Evolutionary conservation across 345 rosid species (phyloP).

Genomic region (Conringia planisiliqua): DNA sequence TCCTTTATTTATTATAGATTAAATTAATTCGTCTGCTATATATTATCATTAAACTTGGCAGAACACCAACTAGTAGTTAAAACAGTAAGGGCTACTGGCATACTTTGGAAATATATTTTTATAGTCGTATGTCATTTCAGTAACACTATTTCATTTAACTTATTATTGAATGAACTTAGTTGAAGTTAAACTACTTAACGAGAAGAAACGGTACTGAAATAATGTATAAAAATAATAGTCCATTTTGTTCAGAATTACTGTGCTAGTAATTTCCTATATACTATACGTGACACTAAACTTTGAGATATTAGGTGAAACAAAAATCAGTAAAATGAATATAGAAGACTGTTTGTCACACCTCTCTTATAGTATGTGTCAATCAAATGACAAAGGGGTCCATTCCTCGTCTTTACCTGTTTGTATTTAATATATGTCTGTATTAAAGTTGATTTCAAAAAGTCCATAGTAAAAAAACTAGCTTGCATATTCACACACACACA

Average conservation of each 20-base stretch:
- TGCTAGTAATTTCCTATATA: neutral
- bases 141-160: conserved; percentile 6
- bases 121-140: neutral
- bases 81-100: neutral
- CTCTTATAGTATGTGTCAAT: conserved; percentile 34
- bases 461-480: neutral
- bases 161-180: neutral
- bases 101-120: neutral
- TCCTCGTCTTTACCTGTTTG: conserved; percentile 27
- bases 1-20: too few relatives aligned
- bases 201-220: conserved; percentile 13
- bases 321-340: conserved; percentile 15
- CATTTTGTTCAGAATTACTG: conserved; percentile 18
- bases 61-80: neutral
- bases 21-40: neutral
- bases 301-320: conserved; percentile 24
- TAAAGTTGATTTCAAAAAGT: neutral
- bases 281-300: conserved; percentile 14
- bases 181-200: neutral
- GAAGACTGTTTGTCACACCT: conserved; percentile 30
- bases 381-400: conserved; percentile 29
- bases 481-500: neutral
- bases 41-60: neutral
- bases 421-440: conserved; percentile 19
- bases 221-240: conserved; percentile 10